Base-by-base conservation (phyloP, 768 basidiomycete species). In the Pleurotus sapidus region DNA sequence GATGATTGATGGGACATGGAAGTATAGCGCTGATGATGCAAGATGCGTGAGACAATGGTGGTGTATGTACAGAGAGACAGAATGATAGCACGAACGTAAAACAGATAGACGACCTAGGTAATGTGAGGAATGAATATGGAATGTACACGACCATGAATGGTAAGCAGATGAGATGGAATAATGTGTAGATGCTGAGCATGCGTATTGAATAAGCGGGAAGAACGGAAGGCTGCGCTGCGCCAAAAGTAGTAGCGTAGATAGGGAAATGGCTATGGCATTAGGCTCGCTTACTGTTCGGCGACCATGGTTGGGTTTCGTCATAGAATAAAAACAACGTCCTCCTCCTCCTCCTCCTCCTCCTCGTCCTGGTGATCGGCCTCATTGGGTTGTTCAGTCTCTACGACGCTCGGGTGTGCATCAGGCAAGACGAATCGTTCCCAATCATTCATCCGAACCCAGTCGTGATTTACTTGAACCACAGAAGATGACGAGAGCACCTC, bases 321-420 rank as follows among this genome's bases (percentile, higher is more conserved):
- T 80, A 89, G 79, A 39, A 89, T 87, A 61, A 89, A 86, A n/a
- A 81, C 86, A n/a, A 89, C 80, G 40, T 88, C 86, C 30, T 88
- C 87, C n/a, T 88, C 87, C 1, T 86, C 86, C 2, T 87, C 86
- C 8, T 87, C 84, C 2, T 84, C 80, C 1, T 78, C 74, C 1
- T 73, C 71, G 17, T 65, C 70, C 23, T 76, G 73, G 12, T 57
- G 71, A 14, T 72, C 70, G 15, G 59, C n/a, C 27, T 64, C 53
- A 58, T 20, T 65, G 61, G 45, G 34, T 17, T 63, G 51, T 46
- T 64, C 63, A 34, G 61, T 62, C 50, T 77, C 76, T 3, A 81
- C 75, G 2, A 61, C 59, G 61, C 86, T 87, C 55, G 63, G 65
- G 27, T 72, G 69, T 2, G 91, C 90, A 62, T 81, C 80, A 0